Conservation (phyloP, 305 asterid genomes). For the Fraxinus albicans region DNA sequence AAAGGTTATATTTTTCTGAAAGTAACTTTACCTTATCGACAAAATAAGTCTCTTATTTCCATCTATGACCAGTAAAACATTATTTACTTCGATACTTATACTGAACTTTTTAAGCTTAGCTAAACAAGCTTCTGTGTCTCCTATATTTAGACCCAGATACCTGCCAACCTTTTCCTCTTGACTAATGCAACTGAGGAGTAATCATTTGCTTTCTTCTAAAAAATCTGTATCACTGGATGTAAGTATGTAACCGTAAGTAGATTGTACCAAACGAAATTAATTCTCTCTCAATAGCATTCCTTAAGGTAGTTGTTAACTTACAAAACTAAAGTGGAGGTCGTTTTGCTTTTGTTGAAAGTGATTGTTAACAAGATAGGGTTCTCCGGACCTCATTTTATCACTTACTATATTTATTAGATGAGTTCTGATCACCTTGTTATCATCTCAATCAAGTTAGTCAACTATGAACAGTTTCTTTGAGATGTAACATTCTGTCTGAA, state of each 20-base stretch:
- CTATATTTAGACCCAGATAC: background rate
- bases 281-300: background rate
- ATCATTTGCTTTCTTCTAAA: background rate
- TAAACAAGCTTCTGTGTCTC: background rate
- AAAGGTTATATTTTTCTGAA: background rate
- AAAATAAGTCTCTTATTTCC: background rate
- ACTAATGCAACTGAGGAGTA: background rate
- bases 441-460: background rate
- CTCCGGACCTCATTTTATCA: background rate
- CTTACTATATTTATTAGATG: background rate
- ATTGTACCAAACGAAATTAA: background rate
- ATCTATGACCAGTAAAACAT: background rate
- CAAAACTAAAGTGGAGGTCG: background rate
- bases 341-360: background rate
- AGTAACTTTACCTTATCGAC: background rate
- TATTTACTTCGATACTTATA: background rate
- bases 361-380: background rate
- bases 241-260: background rate
- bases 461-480: background rate
- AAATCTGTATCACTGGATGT: background rate
- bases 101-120: background rate
- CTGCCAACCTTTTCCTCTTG: background rate
- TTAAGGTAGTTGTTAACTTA: background rate
- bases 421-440: background rate
- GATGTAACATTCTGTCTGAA: background rate